Percentiles rank a stretch among this genome's conserved stretches.
These are phyloP conservation scores for Clavulina sp. DNA, from an alignment of 768 basidiomycete species.

Conservation along the genomic window DNA sequence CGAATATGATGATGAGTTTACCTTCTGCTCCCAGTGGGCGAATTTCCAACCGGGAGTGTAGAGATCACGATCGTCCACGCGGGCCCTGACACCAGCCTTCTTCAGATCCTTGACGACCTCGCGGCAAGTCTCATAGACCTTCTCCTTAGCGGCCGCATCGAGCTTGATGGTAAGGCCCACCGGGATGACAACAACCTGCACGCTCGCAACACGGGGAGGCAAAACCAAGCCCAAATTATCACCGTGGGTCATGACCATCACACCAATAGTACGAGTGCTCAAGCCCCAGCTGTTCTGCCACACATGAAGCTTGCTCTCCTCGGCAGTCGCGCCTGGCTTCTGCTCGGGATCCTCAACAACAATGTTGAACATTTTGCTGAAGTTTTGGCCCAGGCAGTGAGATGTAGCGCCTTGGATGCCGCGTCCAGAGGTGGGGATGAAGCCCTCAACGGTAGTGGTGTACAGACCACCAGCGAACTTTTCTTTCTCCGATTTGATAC, in stretches of 20 bases:
- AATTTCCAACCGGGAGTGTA: slow-evolving; percentile 99
- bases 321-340: slow-evolving; percentile 18
- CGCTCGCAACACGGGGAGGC: slow-evolving; percentile 87
- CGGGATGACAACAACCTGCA: slow-evolving; percentile 84
- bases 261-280: slow-evolving; percentile 88
- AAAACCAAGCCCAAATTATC: slow-evolving; percentile 95
- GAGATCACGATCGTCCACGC: slow-evolving; percentile 82
- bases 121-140: slow-evolving; percentile 62
- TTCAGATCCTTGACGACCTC: slow-evolving; percentile 57
- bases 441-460: slow-evolving; percentile 96
- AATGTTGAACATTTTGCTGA: slow-evolving; percentile 98
- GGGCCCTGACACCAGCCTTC: slow-evolving; percentile 60
- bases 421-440: slow-evolving; percentile 90
- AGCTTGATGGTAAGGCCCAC: slow-evolving; percentile 86
- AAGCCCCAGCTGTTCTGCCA: slow-evolving; percentile 99
- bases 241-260: slow-evolving; percentile 99
- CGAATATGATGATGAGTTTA: slow-evolving; percentile 17
- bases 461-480: slow-evolving; percentile 97
- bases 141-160: slow-evolving; percentile 31
- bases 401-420: slow-evolving; percentile 98
- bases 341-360: slow-evolving; percentile 79
- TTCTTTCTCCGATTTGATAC: slow-evolving; percentile 96
- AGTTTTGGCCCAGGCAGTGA: slow-evolving; percentile 96
- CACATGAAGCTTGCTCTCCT: slow-evolving; percentile 52
- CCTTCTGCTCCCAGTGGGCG: slow-evolving; percentile 99